Percentiles rank a stretch among this genome's conserved stretches.
Conservation (phyloP, 352 stramenopile genomes). For the Pythium pectinolyticum region DNA sequence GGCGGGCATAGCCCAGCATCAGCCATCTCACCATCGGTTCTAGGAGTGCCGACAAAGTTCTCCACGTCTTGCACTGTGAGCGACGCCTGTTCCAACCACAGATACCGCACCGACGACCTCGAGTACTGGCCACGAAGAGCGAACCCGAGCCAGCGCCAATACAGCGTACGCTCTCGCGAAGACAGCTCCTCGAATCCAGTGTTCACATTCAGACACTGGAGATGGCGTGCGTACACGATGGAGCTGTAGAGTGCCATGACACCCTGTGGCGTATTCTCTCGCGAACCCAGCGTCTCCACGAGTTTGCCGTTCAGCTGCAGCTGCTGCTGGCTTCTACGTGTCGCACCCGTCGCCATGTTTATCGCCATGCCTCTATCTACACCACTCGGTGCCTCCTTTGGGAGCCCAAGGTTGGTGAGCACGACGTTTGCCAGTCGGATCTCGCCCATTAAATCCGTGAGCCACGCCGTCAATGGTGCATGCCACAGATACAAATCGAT, state of each 20-base stretch:
- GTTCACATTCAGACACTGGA: not conserved
- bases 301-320: not conserved
- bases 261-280: not conserved
- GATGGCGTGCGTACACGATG: not conserved
- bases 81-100: not conserved
- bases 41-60: not conserved
- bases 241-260: not conserved
- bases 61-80: not conserved
- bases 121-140: not conserved
- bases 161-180: not conserved
- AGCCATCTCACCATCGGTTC: too few species aligned
- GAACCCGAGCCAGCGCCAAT: constrained; percentile 12
- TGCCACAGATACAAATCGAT: not conserved
- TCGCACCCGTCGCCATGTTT: not conserved
- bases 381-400: not conserved
- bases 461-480: too few species aligned
- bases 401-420: not conserved
- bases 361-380: not conserved
- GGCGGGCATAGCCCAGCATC: too few species aligned
- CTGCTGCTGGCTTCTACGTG: not conserved
- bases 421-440: not conserved
- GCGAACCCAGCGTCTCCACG: not conserved
- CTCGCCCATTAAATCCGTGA: not conserved
- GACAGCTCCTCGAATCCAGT: not conserved
- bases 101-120: not conserved